Base-by-base conservation (phyloP, 2,329 filamentous ascomycete species). In the Tympanopsis confertula region DNA sequence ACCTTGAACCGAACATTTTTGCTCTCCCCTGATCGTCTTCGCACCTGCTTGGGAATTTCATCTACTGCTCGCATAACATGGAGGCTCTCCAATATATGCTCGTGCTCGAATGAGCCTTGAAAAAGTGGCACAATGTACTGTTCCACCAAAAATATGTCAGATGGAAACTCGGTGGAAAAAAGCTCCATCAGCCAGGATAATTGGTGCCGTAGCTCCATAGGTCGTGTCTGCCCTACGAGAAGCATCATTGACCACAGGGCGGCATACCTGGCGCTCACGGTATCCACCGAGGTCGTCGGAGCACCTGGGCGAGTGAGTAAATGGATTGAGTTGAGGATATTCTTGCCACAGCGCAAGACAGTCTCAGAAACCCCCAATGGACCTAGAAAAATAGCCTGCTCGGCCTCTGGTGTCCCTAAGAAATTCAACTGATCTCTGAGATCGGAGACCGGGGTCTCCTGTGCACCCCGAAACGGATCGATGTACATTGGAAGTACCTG, bases 401-500 rank as follows among this genome's bases (percentile, higher is more conserved):
- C 26, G 13, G 10, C 17, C 4, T 13, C 24, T 18, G 24, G 20
- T 14, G 26, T 15, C 37, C 30, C 30, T 15, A 19, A 13, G 5
- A 19, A 13, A 15, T 12, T 30, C 26, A 19, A 33, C 17, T 33
- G 26, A 30, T 19, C 20, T 13, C 22, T 10, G 7, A 38, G 28
- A 13, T 38, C 18, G 13, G 24, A 4, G 12, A 38, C 18, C 12
- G 13, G 37, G 17, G 29, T 30, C 26, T 38, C 37, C 4, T 20
- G 17, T 19, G 19, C 14, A 14, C 19, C 18, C 18, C 24, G 24
- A 30, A 38, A 38, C 18, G 37, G 37, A 19, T 38, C 37, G 19
- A 38, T 15, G 19, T 19, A 38, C 24, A 38, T 38, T 10, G 37
- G 26, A 13, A 19, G 19, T n/a, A 18, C 14, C 22, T 20, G 24